Percentiles rank a stretch among this genome's conserved stretches.
These are phyloP conservation scores for Plasmodium adleri DNA, from an alignment of 169 alveolate genomes.

Conservation along the genomic window DNA sequence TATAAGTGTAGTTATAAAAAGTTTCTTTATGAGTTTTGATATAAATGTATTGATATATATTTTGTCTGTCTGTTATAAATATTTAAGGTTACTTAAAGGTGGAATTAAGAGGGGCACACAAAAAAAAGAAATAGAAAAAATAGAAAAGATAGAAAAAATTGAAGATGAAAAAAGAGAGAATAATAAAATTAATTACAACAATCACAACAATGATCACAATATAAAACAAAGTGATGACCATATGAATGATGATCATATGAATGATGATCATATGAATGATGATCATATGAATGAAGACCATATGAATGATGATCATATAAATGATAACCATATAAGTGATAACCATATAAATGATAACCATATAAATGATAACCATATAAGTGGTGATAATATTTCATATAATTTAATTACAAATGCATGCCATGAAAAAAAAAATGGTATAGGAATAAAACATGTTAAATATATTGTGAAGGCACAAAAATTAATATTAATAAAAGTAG, in stretches of 20 bases:
- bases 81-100: conserved; percentile 4
- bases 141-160: background rate
- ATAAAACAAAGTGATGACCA: too few species aligned
- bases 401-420: background rate
- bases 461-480: conserved; percentile 39
- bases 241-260: too few species aligned
- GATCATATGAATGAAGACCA: background rate
- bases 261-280: too few species aligned
- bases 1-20: conserved; percentile 79
- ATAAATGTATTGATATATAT: conserved; percentile 65
- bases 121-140: background rate
- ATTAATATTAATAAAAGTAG: conserved; percentile 25
- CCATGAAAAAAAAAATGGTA: background rate
- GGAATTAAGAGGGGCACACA: background rate
- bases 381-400: too few species aligned
- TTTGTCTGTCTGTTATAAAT: conserved; percentile 55
- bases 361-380: background rate
- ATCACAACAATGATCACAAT: too few species aligned
- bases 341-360: background rate
- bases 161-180: background rate
- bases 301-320: background rate
- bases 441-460: conserved; percentile 1
- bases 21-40: conserved; percentile 75
- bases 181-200: too few species aligned
- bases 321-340: too few species aligned